Evolutionary conservation across 2,329 filamentous ascomycete species (phyloP).

Genomic region (Epichloe baconii): DNA sequence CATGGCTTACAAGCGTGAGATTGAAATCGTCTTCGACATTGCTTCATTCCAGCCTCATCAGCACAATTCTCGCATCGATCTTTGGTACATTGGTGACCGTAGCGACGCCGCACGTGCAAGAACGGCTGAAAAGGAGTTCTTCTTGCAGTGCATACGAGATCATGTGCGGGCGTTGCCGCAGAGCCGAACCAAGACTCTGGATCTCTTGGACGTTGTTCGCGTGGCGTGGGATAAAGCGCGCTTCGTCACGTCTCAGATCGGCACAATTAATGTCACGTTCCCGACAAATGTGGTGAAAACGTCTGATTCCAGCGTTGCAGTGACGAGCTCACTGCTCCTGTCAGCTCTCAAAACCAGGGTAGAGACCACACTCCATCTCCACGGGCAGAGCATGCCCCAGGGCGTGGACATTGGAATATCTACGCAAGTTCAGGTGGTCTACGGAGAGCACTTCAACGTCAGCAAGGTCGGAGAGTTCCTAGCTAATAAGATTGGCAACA

Average conservation of each 20-base stretch:
- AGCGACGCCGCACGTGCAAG: constrained; percentile 39
- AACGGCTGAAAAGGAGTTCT: constrained; percentile 59
- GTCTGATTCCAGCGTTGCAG: constrained; percentile 49
- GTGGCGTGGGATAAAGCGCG: constrained; percentile 53
- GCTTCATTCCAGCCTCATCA: constrained; percentile 39
- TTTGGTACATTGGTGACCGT: constrained; percentile 54
- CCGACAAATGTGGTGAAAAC: constrained; percentile 51
- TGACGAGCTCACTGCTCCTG: constrained; percentile 51
- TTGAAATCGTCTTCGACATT: constrained; percentile 61
- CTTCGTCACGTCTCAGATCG: constrained; percentile 45
- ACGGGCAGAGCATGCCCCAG: constrained; percentile 28
- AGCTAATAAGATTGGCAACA: constrained; percentile 34
- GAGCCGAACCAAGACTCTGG: constrained; percentile 39
- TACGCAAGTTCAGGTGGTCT: constrained; percentile 50
- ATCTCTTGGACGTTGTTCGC: constrained; percentile 46
- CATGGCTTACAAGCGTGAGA: constrained; percentile 58
- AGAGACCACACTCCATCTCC: constrained; percentile 45
- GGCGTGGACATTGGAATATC: constrained; percentile 41
- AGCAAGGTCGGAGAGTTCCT: constrained; percentile 65
- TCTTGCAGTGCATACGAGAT: constrained; percentile 58
- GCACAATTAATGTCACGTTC: constrained; percentile 47
- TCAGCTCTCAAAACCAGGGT: constrained; percentile 55
- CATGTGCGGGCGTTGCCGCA: constrained; percentile 50
- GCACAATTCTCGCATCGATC: constrained; percentile 45
- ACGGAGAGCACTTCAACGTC: constrained; percentile 67